Conservation (phyloP, 495 filamentous ascomycete species). For the Penicillium alfredii region DNA sequence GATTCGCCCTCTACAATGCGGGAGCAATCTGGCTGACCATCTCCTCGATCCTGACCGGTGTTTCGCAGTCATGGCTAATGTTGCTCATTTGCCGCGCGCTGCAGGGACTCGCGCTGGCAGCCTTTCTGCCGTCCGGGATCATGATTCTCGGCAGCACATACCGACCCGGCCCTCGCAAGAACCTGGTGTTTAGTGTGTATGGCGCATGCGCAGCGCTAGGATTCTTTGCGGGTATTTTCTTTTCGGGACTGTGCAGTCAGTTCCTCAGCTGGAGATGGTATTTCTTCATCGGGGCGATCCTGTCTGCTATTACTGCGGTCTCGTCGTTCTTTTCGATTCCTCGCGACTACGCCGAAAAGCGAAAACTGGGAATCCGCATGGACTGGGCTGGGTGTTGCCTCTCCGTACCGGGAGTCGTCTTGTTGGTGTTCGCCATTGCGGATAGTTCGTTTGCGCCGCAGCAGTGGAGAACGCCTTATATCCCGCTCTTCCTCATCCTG, state of each 20-base stretch:
- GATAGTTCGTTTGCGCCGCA: constrained; percentile 63
- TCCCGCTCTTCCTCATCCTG: constrained; percentile 39
- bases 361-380: constrained; percentile 48
- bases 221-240: constrained; percentile 78
- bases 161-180: constrained; percentile 79
- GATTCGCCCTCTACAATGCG: constrained; percentile 60
- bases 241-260: constrained; percentile 64
- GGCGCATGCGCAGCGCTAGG: constrained; percentile 71
- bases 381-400: constrained; percentile 63
- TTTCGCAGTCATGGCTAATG: constrained; percentile 63
- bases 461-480: constrained; percentile 67
- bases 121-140: constrained; percentile 70
- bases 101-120: constrained; percentile 72
- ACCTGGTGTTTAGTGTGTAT: constrained; percentile 76
- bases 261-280: constrained; percentile 68
- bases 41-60: constrained; percentile 69
- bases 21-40: constrained; percentile 67
- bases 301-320: constrained; percentile 46
- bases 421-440: constrained; percentile 75
- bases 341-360: constrained; percentile 50
- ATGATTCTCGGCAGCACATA: constrained; percentile 78
- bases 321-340: constrained; percentile 62
- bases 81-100: constrained; percentile 69
- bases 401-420: constrained; percentile 59
- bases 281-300: constrained; percentile 67